phyloP scores from a whole-genome alignment of 2,329 filamentous ascomycete species.

The Ophiognomonia clavigignenti-juglandacearum region DNA sequence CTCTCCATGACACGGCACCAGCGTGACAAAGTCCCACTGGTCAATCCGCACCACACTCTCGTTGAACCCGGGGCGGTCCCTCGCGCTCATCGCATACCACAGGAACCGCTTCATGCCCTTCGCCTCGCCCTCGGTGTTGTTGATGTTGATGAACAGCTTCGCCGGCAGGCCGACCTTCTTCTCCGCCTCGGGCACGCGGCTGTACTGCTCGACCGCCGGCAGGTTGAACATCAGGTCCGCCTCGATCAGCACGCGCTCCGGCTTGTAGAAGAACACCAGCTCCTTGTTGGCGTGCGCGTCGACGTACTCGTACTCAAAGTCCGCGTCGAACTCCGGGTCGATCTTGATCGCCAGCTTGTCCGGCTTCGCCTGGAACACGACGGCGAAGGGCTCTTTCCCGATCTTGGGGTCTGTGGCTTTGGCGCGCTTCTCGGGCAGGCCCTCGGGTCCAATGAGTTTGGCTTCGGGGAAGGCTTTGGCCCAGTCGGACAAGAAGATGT shows the following conservation, averaged over 20 bases:
- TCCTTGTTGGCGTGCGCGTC: constrained; percentile 78
- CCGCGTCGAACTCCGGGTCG: constrained; percentile 72
- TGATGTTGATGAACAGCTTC: constrained; percentile 45
- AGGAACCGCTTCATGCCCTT: constrained; percentile 73
- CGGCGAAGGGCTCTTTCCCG: constrained; percentile 53
- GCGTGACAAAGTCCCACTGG: constrained; percentile 76
- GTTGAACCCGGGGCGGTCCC: constrained; percentile 64
- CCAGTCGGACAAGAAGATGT: constrained; percentile 90
- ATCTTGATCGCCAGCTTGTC: constrained; percentile 50
- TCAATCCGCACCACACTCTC: constrained; percentile 65
- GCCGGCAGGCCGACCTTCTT: constrained; percentile 32
- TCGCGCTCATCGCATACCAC: constrained; percentile 65
- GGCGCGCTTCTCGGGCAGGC: constrained; percentile 76
- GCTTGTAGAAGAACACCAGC: constrained; percentile 80
- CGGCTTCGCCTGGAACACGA: constrained; percentile 60
- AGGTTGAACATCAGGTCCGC: constrained; percentile 92
- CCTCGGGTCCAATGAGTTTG: constrained; percentile 75
- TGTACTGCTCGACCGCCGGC: constrained; percentile 82
- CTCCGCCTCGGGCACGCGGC: constrained; percentile 47
- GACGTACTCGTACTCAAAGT: constrained; percentile 85
- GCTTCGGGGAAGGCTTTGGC: constrained; percentile 72
- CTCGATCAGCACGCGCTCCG: constrained; percentile 73
- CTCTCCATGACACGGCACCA: constrained; percentile 94
- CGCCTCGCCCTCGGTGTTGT: constrained; percentile 60
- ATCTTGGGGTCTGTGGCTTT: constrained; percentile 54